These are phyloP conservation scores for Trichomonas gallinae DNA, from an alignment of 208 protist species.

Conservation along the genomic window DNA sequence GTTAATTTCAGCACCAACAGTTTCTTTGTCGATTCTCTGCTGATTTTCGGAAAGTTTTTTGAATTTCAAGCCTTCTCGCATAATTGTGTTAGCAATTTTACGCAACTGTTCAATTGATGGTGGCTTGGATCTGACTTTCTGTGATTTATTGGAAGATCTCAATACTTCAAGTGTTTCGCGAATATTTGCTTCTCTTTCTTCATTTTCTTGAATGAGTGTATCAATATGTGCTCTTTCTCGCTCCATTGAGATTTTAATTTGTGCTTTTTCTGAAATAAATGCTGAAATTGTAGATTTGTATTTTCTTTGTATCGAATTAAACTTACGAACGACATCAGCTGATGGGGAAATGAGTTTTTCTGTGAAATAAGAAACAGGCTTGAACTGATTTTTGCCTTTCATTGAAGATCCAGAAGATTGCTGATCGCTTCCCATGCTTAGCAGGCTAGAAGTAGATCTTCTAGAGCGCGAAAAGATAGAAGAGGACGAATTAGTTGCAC, in stretches of 20 bases:
- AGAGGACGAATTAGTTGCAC: not conserved
- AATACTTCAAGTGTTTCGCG: not conserved
- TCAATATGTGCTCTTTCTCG: not conserved
- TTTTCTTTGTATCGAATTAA: not conserved
- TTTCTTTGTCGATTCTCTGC: not conserved
- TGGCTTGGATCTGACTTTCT: not conserved
- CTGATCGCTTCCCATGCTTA: not conserved
- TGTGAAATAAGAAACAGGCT: not conserved
- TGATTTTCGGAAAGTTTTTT: constrained; percentile 1
- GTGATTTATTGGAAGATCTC: not conserved
- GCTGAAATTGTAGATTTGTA: not conserved
- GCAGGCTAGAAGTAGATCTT: not conserved
- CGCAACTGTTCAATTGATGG: not conserved
- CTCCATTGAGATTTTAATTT: not conserved
- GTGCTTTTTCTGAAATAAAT: not conserved
- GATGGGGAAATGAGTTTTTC: not conserved
- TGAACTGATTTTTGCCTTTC: not conserved
- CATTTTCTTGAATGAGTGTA: not conserved
- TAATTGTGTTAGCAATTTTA: not conserved
- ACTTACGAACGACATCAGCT: not conserved
- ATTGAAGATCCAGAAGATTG: not conserved
- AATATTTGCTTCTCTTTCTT: not conserved
- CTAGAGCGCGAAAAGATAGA: not conserved
- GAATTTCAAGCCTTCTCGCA: not conserved
- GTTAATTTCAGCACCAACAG: not conserved